Evolutionary conservation across 1,284 basidiomycete species (phyloP), one percentile per base, ranked within the genome.

Genomic region (Prillingera fragicola): DNA sequence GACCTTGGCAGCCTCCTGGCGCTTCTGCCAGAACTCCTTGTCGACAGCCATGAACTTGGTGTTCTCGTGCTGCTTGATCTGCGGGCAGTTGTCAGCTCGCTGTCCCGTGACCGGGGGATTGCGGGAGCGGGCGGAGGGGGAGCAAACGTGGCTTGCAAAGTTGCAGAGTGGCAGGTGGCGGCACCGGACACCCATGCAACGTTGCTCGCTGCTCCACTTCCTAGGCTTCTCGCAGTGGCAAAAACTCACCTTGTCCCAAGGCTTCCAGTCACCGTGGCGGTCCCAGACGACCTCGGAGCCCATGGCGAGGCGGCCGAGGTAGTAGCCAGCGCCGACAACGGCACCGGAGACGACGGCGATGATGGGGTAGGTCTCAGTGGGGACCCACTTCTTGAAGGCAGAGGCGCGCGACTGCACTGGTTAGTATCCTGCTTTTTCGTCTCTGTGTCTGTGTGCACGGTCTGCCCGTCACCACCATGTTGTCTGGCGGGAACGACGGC

Each of bases 241-340:
- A n/a, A n/a, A n/a, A n/a, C 47, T 23, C 24, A 53, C 54, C 55
- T 60, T 63, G 59, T 69, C 65, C 67, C 67, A 69, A 36, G 67
- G 67, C 47, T 51, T 56, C 65, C 63, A 66, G 60, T 67, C 64
- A 52, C 60, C 57, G 33, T 53, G 35, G 45, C 67, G 56, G 64
- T 69, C 59, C 67, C 67, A 69, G 37, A 65, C 63, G 46, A 69
- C 67, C 58, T 69, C 67, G 27, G 60, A 48, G 37, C 65, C 65
- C 54, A 67, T 62, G 23, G 62, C 59, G 44, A 69, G 59, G 44
- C 57, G 56, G 56, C 46, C 63, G 41, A 69, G 61, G 59, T 69
- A 68, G 60, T 38, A 60, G 25, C 47, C 45, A 25, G 64, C 64
- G 36, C 67, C 67, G 37, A 45, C 55, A 32, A 59, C 55, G 45